phyloP scores from a whole-genome alignment of 2,329 filamentous ascomycete genomes.

The Fusarium veterinarium region DNA sequence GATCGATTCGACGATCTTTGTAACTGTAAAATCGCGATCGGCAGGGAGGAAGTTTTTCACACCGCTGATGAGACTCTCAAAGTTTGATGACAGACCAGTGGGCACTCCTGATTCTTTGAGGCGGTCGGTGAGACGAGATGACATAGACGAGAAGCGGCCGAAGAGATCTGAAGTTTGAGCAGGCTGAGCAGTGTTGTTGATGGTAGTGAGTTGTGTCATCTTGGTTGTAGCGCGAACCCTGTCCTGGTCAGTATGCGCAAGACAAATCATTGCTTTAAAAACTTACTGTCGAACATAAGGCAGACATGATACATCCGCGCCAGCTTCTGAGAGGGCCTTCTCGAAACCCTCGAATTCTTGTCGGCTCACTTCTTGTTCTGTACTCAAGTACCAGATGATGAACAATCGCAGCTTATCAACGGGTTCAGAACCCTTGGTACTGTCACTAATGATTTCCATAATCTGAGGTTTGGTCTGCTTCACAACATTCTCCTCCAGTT shows the following conservation, averaged over 20 bases:
- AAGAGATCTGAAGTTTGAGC: slow-evolving; percentile 80
- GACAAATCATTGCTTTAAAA: not conserved
- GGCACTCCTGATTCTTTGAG: slow-evolving; percentile 91
- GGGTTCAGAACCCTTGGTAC: slow-evolving; percentile 83
- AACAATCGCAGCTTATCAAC: slow-evolving; percentile 93
- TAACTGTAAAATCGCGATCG: slow-evolving; percentile 94
- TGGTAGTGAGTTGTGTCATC: slow-evolving; percentile 97
- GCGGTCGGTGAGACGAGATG: slow-evolving; percentile 89
- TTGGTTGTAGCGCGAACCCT: slow-evolving; percentile 93
- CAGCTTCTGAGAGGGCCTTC: slow-evolving; percentile 80
- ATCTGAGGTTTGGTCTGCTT: slow-evolving; percentile 93
- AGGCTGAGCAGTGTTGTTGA: slow-evolving; percentile 77
- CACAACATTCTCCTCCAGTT: slow-evolving; percentile 90
- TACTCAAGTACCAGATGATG: slow-evolving; percentile 96
- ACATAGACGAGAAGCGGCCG: slow-evolving; percentile 91
- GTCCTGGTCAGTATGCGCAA: slow-evolving; percentile 40
- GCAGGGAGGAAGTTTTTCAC: slow-evolving; percentile 98
- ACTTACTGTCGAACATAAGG: slow-evolving; percentile 86
- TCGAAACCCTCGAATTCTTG: slow-evolving; percentile 88
- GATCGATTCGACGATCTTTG: slow-evolving; percentile 96
- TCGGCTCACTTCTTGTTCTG: slow-evolving; percentile 86
- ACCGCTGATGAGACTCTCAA: slow-evolving; percentile 93
- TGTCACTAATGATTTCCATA: slow-evolving; percentile 84
- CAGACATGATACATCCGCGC: slow-evolving; percentile 80
- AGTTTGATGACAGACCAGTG: slow-evolving; percentile 76